Evolutionary conservation across 139 green algal species (phyloP).

Genomic region (Picochlorum sp.): DNA sequence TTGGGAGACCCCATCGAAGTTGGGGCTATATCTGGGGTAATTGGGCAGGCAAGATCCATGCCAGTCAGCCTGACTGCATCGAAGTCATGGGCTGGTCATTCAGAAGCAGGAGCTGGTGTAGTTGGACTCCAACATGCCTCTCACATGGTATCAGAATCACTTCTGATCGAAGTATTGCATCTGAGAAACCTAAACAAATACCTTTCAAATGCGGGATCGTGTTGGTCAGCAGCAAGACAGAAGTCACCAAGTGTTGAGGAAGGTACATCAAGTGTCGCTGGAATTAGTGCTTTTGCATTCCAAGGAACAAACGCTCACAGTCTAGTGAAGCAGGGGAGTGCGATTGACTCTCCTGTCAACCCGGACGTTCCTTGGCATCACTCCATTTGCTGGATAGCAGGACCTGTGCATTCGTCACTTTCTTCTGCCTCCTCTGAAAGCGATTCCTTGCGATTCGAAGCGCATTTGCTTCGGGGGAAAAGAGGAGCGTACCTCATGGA

Average conservation of each 20-base stretch:
- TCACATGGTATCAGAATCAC: not conserved
- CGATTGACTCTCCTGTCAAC: not conserved
- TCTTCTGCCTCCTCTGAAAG: not conserved
- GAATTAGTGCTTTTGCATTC: constrained; percentile 36
- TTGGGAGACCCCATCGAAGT: constrained; percentile 42
- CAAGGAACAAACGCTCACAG: constrained; percentile 36
- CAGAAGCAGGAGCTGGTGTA: constrained; percentile 36
- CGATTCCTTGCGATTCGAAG: not conserved
- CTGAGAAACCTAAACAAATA: constrained; percentile 48
- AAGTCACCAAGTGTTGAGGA: not conserved
- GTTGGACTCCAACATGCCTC: constrained; percentile 26
- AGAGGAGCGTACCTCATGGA: constrained; percentile 48
- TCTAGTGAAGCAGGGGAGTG: not conserved
- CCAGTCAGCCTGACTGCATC: constrained; percentile 36
- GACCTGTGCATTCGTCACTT: not conserved
- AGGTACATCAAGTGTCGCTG: constrained; percentile 10
- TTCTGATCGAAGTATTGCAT: constrained; percentile 38
- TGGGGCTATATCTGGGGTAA: constrained; percentile 20
- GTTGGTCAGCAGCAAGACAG: constrained; percentile 5
- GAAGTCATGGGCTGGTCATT: constrained; percentile 42
- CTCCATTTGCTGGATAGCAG: not conserved
- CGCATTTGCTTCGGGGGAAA: not conserved
- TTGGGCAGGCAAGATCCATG: constrained; percentile 6
- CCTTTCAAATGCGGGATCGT: constrained; percentile 13
- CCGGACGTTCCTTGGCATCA: not conserved